Base-by-base conservation (phyloP, 164 flowering plant genomes). In the Liriodendron chinense region DNA sequence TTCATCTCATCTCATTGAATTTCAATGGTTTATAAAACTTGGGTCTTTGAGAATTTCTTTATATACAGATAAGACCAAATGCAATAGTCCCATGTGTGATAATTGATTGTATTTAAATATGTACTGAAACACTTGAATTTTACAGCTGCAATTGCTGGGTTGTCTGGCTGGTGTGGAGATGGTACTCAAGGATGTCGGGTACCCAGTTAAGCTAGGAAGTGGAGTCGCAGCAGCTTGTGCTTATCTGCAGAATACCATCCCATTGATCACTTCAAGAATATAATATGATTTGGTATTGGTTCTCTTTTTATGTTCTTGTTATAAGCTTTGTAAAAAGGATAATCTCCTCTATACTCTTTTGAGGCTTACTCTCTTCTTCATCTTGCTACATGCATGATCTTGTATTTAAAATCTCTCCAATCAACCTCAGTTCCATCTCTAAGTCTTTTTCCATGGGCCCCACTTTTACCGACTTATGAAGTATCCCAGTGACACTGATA, bases 161-260 rank as follows among this genome's bases (percentile, higher is more conserved):
- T 93, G 98, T 79, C 89, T 95, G 76, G 93, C 92, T 78, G 98
- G 97, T 6, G 98, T 95, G 81, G 98, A 95, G 86, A 95, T 95
- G 98, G 84, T 93, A 71, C 94, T 92, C 7, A 93, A 89, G 78
- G 98, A 95, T 71, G 94, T 92, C 3, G 98, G 98, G 1, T 95
- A 92, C 84, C 97, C 98, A 8, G 89, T 95, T 9, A 86, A 89
- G 92, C 86, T 95, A 12, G 98, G 98, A 67, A 93, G 94, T 72
- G 98, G 98, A 28, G 93, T 93, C 49, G 98, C 86, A 34, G 98
- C 98, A 53, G 98, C 98, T 8, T 72, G 81, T 79, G 91, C 98
- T 57, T 95, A 83, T 81, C 79, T 95, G 77, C 94, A 88, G 82
- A 93, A 90, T 85, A 81, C 68, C 77, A 87, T 77, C 43, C 98